These are phyloP conservation scores for Penicillium sp. DNA, from an alignment of 2,329 filamentous ascomycete species.

Conservation along the genomic window DNA sequence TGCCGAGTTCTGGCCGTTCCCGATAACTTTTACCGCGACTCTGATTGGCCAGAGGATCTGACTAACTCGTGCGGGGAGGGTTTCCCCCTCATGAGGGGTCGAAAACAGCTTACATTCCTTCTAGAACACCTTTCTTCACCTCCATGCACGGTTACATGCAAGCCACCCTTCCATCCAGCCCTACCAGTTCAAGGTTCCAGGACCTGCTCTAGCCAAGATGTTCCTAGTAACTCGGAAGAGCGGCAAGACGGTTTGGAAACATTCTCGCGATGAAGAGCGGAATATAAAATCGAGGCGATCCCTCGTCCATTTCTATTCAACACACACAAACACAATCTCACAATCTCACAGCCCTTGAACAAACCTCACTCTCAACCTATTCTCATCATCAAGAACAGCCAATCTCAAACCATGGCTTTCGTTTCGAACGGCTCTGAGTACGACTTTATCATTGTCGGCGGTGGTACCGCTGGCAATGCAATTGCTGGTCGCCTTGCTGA, in stretches of 20 bases:
- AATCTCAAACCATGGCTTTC: no score
- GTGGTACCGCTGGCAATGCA: no score
- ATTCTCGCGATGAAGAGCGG: neutral
- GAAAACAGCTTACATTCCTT: neutral
- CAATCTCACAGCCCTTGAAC: neutral
- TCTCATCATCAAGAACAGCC: no score
- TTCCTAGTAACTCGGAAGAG: neutral
- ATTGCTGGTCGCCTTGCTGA: no score
- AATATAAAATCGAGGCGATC: neutral
- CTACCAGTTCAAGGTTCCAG: neutral
- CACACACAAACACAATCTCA: neutral
- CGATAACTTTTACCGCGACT: neutral
- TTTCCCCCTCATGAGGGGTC: slow-evolving; percentile 11
- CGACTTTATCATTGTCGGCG: no score
- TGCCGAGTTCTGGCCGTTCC: neutral
- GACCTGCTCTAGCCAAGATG: neutral
- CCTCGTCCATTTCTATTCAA: neutral
- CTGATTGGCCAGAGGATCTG: neutral
- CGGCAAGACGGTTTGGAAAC: neutral
- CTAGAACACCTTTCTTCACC: neutral
- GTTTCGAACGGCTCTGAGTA: no score
- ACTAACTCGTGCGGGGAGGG: neutral
- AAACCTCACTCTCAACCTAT: neutral
- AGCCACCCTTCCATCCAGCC: neutral
- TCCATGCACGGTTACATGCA: neutral